These are phyloP conservation scores for Polysphondylium violaceum DNA, from an alignment of 78 protist species.

Conservation along the genomic window DNA sequence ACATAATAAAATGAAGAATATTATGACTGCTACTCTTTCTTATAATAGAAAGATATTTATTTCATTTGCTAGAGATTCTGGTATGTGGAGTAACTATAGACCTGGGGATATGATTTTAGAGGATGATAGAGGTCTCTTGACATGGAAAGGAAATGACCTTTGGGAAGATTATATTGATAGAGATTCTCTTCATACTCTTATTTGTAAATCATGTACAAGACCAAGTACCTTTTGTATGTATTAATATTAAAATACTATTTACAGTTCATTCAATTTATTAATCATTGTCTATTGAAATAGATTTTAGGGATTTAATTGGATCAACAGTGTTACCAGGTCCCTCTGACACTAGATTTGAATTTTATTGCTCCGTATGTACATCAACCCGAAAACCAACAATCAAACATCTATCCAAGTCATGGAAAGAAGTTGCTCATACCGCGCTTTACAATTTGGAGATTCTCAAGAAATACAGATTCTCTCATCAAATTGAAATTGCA, in stretches of 20 bases:
- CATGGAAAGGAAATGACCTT: constrained; percentile 31
- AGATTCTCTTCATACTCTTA: neutral
- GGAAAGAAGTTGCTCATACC: constrained; percentile 81
- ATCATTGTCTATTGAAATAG: too few relatives aligned
- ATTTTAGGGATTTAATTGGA: constrained; percentile 21
- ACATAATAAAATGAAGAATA: constrained; percentile 69
- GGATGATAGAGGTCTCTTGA: constrained; percentile 62
- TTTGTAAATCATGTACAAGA: constrained; percentile 36
- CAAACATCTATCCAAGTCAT: constrained; percentile 57
- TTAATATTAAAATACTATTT: too few relatives aligned
- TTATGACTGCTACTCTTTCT: constrained; percentile 65
- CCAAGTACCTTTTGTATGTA: constrained; percentile 7
- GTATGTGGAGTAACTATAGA: constrained; percentile 75
- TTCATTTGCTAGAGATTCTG: constrained; percentile 77
- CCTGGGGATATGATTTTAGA: constrained; percentile 46
- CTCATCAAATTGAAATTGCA: constrained; percentile 78
- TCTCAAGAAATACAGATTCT: constrained; percentile 55
- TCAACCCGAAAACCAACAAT: constrained; percentile 13
- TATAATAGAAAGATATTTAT: constrained; percentile 67
- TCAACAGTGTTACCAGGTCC: constrained; percentile 66
- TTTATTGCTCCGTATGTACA: constrained; percentile 18
- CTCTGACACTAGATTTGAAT: constrained; percentile 55
- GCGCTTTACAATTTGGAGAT: constrained; percentile 60
- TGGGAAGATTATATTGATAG: constrained; percentile 27
- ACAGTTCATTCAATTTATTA: too few relatives aligned